These are phyloP conservation scores for Nicotiana tomentosiformis DNA, from an alignment of 257 asterid species.

Conservation along the genomic window DNA sequence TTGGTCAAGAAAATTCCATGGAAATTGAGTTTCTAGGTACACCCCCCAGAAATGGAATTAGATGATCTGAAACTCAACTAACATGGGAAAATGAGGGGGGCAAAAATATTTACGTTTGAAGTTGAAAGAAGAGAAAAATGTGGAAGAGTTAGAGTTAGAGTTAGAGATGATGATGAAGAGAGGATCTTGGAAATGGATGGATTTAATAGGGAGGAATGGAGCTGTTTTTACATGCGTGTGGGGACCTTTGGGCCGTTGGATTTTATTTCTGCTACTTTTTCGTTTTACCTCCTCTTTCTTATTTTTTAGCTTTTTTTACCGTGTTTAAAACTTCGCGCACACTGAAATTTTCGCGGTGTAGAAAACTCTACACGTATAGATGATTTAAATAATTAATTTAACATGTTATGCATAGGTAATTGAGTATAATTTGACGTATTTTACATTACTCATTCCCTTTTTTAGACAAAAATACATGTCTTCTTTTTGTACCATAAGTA, in stretches of 20 bases:
- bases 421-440: too few relatives aligned
- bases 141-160: not conserved
- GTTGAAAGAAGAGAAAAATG: not conserved
- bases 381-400: not conserved
- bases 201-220: not conserved
- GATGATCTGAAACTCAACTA: slow-evolving; percentile 18
- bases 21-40: not conserved
- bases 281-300: not conserved
- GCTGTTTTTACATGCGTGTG: slow-evolving; percentile 11
- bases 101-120: not conserved
- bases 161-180: not conserved
- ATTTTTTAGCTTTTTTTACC: not conserved
- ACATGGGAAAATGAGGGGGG: not conserved
- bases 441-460: too few relatives aligned
- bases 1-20: not conserved
- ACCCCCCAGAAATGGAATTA: slow-evolving; percentile 2
- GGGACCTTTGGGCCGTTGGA: slow-evolving; percentile 11
- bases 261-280: slow-evolving; percentile 1
- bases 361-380: not conserved
- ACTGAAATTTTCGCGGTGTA: not conserved
- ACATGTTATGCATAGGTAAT: too few relatives aligned
- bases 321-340: not conserved
- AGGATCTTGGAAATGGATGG: not conserved
- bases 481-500: too few relatives aligned
- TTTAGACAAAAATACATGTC: too few relatives aligned